These are phyloP conservation scores for Platismatia glauca DNA, from an alignment of 495 filamentous ascomycete species.

Conservation along the genomic window DNA sequence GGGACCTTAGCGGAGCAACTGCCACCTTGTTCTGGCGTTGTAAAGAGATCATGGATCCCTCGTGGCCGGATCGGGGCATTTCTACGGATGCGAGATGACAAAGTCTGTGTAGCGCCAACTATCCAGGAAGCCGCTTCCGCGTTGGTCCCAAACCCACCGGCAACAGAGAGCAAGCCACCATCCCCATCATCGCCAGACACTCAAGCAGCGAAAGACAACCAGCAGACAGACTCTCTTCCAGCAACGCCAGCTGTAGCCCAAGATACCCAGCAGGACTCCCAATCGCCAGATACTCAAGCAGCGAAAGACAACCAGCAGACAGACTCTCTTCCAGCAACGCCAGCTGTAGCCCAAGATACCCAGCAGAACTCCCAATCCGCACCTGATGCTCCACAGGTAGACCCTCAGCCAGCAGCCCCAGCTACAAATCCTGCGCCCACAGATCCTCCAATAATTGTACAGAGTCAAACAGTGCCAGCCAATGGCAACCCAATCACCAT, in stretches of 20 bases:
- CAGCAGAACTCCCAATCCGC: background rate
- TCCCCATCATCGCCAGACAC: background rate
- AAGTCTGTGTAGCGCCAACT: background rate
- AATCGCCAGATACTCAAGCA: background rate
- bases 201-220: background rate
- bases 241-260: too few species aligned
- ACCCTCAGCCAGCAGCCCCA: background rate
- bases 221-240: background rate
- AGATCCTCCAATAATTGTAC: background rate
- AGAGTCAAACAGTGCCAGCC: background rate
- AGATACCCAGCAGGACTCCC: background rate
- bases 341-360: too few species aligned
- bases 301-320: background rate
- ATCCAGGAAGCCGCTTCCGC: background rate
- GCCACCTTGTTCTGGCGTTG: rapidly evolving
- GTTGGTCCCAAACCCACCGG: background rate
- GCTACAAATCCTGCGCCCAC: background rate
- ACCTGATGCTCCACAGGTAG: too few species aligned
- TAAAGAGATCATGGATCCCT: background rate
- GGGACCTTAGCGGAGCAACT: background rate
- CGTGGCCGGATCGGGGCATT: background rate
- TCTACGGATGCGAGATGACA: background rate
- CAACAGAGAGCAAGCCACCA: background rate
- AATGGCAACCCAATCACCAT: background rate
- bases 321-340: background rate